phyloP scores from a whole-genome alignment of 768 basidiomycete genomes.

The Amanita rimosa region DNA sequence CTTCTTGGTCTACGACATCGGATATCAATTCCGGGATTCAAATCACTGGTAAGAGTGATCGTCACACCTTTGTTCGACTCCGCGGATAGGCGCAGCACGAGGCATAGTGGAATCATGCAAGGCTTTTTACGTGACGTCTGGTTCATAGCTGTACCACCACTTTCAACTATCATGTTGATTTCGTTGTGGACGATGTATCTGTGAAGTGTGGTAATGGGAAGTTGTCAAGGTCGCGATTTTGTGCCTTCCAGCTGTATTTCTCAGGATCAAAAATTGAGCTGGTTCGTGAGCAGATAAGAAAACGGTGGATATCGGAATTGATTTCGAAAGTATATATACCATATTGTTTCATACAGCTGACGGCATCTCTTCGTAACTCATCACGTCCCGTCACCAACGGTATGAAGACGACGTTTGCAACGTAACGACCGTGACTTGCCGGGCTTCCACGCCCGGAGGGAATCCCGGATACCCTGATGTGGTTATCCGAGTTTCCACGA shows the following conservation, averaged over 20 bases:
- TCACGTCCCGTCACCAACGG: too few relatives aligned
- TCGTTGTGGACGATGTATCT: conserved; percentile 18
- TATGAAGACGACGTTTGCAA: background rate
- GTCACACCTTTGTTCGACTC: conserved; percentile 5
- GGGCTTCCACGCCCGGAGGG: background rate
- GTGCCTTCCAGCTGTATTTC: too few relatives aligned
- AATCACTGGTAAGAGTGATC: background rate
- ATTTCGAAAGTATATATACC: background rate
- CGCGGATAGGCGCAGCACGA: conserved; percentile 4
- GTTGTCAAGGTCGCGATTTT: too few relatives aligned
- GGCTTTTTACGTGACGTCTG: conserved; percentile 26
- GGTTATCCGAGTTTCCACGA: background rate
- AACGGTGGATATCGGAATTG: conserved; percentile 7
- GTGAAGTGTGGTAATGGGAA: conserved; percentile 14
- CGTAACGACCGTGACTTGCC: background rate
- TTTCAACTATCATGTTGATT: conserved; percentile 27
- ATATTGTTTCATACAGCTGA: background rate
- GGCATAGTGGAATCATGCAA: conserved; percentile 13
- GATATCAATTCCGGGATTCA: conserved; percentile 7
- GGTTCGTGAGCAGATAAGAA: background rate
- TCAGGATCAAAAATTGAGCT: background rate
- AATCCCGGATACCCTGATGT: too few relatives aligned
- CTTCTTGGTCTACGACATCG: conserved; percentile 12
- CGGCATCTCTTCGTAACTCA: too few relatives aligned
- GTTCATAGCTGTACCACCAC: conserved; percentile 31